Evolutionary conservation across 306 rosid species (phyloP), one percentile per base, ranked within the genome.

Genomic region (Abrus pulchellus): DNA sequence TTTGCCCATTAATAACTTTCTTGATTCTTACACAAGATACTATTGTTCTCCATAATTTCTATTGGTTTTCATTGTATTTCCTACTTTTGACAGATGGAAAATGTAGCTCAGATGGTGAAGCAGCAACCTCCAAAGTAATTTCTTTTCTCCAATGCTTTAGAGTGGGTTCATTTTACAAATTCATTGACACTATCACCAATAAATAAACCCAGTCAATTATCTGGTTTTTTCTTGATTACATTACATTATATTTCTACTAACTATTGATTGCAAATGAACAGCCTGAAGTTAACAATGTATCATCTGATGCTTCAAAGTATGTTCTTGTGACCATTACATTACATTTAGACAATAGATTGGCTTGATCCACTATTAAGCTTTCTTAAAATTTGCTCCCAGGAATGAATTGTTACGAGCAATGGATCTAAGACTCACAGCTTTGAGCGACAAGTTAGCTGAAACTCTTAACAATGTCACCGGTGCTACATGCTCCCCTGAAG

Each of bases 231-330:
- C 50, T 28, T 68, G 43, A 74, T 38, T 80, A 27, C 61, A 4
- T 56, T 67, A 9, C 68, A 53, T 72, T 76, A 3, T 77, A 76
- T 69, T 77, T 81, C 75, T 57, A 64, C 88, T 86, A 75, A 84
- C 85, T 77, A 76, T 34, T 78, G 65, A 20, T 61, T 83, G 66
- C 80, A 71, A 84, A 53, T 70, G 68, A 68, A 83, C 92, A 94
- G 97, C 83, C 90, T 59, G 86, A 90, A 83, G 93, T 77, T 28
- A 87, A 88, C 74, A 80, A 48, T 9, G 79, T 82, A 61, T 76
- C 97, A 76, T 84, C 92, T 20, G 89, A 93, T 87, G 84, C 89
- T 76, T 93, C 99, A 43, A 95, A 95, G 99, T 95, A 95, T 73
- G 98, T 86, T 78, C 76, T 81, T 78, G 66, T 75, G 77, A 70